Conservation (phyloP, 345 rosid genomes). For the Carallia pectinifolia region DNA sequence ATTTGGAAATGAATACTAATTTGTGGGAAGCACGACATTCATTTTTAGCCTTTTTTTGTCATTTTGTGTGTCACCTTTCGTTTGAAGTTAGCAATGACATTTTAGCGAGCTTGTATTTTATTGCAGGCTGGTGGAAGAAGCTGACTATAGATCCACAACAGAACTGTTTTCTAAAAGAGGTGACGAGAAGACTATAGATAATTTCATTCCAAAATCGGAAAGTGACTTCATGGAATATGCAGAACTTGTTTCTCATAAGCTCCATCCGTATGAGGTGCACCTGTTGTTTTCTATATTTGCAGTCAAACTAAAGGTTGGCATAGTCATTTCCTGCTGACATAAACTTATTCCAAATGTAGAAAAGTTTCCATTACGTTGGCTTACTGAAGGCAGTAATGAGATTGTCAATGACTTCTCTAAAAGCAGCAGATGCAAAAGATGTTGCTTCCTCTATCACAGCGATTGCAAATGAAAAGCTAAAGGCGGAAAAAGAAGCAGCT, state of each 20-base stretch:
- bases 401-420: constrained; percentile 64
- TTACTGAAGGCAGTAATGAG: constrained; percentile 87
- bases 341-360: constrained; percentile 47
- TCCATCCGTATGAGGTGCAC: constrained; percentile 68
- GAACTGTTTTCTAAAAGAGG: constrained; percentile 67
- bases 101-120: background rate
- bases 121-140: constrained; percentile 91
- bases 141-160: constrained; percentile 68
- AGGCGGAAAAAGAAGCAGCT: constrained; percentile 81
- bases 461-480: constrained; percentile 85
- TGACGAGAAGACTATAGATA: constrained; percentile 60
- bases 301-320: background rate
- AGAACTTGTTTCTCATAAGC: constrained; percentile 72
- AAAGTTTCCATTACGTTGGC: constrained; percentile 71
- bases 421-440: constrained; percentile 88
- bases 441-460: constrained; percentile 78
- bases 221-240: constrained; percentile 87
- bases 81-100: background rate
- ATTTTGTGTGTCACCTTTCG: background rate
- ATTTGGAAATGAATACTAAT: too few species aligned
- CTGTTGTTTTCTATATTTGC: background rate
- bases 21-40: too few species aligned
- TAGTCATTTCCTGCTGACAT: constrained; percentile 6
- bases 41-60: background rate
- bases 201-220: constrained; percentile 91